A percentile compares a stretch with the other conserved stretches of the same genome.
Conservation (phyloP, 495 filamentous ascomycete genomes). For the Xylaria curta region DNA sequence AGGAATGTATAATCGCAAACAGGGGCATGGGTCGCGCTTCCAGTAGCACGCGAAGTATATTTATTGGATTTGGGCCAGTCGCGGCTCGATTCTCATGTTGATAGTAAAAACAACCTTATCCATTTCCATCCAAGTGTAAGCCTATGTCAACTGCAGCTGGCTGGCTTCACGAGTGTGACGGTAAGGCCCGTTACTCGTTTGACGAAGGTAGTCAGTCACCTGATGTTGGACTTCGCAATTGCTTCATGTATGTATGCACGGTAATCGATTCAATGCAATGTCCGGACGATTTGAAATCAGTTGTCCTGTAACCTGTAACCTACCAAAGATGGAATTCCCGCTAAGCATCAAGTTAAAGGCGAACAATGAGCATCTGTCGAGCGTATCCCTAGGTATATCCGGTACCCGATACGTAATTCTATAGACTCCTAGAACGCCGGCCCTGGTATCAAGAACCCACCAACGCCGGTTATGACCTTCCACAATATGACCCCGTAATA, state of each 20-base stretch:
- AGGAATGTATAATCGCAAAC: constrained; percentile 17
- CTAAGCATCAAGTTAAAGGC: not conserved
- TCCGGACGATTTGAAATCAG: not conserved
- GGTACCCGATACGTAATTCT: not conserved
- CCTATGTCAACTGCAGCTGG: not conserved
- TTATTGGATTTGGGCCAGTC: not conserved
- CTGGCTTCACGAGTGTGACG: not conserved
- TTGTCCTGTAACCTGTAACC: not conserved
- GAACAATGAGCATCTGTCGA: not conserved
- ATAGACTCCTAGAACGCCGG: constrained; percentile 15
- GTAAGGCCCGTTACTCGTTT: not conserved
- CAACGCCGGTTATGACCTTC: not conserved
- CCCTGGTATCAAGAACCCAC: constrained; percentile 22
- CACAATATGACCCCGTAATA: not conserved
- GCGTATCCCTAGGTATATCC: not conserved
- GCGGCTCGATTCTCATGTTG: not conserved
- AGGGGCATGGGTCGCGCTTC: not conserved
- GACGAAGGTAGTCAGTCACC: not conserved
- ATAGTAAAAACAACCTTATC: not conserved
- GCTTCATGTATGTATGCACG: not conserved
- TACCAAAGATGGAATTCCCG: not conserved
- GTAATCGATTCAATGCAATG: not conserved
- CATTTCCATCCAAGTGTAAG: not conserved
- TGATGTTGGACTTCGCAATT: not conserved
- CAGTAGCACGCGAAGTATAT: not conserved